These are phyloP conservation scores for Epichloe uncinata DNA, from an alignment of 2,329 filamentous ascomycete species.

Conservation along the genomic window DNA sequence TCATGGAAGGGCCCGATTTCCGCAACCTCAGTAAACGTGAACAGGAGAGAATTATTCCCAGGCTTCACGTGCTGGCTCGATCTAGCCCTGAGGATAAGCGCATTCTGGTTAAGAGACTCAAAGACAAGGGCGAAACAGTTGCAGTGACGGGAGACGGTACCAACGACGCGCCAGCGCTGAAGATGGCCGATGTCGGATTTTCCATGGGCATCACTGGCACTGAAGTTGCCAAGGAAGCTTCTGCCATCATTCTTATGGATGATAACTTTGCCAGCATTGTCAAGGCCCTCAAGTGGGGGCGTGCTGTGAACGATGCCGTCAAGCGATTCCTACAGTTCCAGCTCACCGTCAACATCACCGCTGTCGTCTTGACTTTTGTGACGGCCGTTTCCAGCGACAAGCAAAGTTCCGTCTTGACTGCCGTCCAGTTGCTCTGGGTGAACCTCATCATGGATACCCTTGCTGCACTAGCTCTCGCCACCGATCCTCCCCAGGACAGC, in stretches of 20 bases:
- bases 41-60: constrained; percentile 54
- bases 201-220: constrained; percentile 78
- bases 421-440: constrained; percentile 89
- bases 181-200: constrained; percentile 71
- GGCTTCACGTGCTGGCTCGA: constrained; percentile 57
- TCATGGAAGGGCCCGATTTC: constrained; percentile 70
- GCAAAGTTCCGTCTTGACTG: constrained; percentile 66
- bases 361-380: constrained; percentile 76
- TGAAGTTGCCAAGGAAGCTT: constrained; percentile 75
- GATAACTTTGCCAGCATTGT: constrained; percentile 82
- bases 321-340: constrained; percentile 68
- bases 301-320: constrained; percentile 63
- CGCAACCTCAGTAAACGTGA: constrained; percentile 54
- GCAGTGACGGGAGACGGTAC: constrained; percentile 76
- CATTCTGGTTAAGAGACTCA: constrained; percentile 56
- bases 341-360: constrained; percentile 83
- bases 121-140: constrained; percentile 62
- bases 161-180: constrained; percentile 71
- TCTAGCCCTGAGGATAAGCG: constrained; percentile 70
- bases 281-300: constrained; percentile 70
- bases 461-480: constrained; percentile 76
- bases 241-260: constrained; percentile 76
- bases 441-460: constrained; percentile 97
- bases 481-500: constrained; percentile 73
- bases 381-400: constrained; percentile 60